phyloP scores from a whole-genome alignment of 2,329 filamentous ascomycete species.

The Aspergillus brunneoviolaceus region DNA sequence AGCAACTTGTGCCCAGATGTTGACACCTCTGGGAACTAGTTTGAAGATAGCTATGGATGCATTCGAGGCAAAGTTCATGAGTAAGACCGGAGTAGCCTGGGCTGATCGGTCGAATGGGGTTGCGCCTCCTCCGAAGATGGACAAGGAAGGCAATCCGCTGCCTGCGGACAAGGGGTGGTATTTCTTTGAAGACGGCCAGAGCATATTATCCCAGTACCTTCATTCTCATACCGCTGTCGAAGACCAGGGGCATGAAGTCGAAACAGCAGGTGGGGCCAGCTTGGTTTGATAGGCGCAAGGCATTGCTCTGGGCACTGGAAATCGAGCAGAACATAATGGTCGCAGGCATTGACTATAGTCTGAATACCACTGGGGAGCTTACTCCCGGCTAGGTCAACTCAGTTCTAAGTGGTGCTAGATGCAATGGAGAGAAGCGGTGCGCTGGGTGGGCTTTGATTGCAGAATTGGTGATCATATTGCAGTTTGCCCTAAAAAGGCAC shows the following conservation, averaged over 20 bases:
- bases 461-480: too few species aligned
- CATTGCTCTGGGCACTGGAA: constrained; percentile 6
- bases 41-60: constrained; percentile 45
- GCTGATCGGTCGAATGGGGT: constrained; percentile 40
- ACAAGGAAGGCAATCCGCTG: constrained; percentile 23
- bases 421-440: neutral
- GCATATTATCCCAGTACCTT: constrained; percentile 24
- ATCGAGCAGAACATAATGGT: constrained; percentile 10
- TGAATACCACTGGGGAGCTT: constrained; percentile 23
- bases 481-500: too few species aligned
- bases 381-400: constrained; percentile 25
- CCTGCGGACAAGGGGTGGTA: constrained; percentile 36
- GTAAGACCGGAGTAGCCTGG: constrained; percentile 61
- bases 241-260: neutral
- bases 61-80: constrained; percentile 59
- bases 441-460: neutral
- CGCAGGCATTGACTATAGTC: constrained; percentile 8
- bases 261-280: neutral
- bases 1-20: constrained; percentile 30
- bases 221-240: neutral
- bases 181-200: constrained; percentile 22
- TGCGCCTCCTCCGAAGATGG: constrained; percentile 21
- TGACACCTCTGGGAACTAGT: constrained; percentile 33
- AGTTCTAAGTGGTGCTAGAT: constrained; percentile 3
- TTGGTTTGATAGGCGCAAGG: constrained; percentile 11